Evolutionary conservation across 2,329 filamentous ascomycete species (phyloP), one percentile per base, ranked within the genome.

Genomic region (Neonectria sp.): DNA sequence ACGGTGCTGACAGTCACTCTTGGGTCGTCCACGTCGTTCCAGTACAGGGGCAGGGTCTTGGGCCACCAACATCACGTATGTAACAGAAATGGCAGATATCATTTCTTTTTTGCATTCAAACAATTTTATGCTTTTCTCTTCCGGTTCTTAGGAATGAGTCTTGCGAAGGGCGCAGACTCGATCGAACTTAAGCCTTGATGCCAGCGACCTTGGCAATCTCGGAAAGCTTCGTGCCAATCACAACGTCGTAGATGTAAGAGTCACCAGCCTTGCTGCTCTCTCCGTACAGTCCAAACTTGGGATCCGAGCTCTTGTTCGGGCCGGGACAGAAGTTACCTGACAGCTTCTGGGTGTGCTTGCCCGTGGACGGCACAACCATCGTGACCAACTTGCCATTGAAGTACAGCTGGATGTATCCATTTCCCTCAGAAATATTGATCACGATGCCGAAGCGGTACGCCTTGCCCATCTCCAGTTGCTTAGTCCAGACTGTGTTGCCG

Each of bases 271-370:
- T 24, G n/a, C 45, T 52, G n/a, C 40, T n/a, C 5, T 45, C 53
- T 6, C 53, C 53, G 31, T 57, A 63, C 2, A 63, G 53, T 8
- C 53, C 53, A n/a, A 63, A 63, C 45, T 63, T 63, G 4, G 60
- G 60, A 35, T 63, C 60, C 2, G 53, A 57, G 13, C 52, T 63
- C 15, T 27, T 8, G 12, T n/a, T 43, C 1, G 60, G 60, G 4
- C 60, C 60, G 3, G 60, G 60, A 53, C 60, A 63, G n/a, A 56
- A 57, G 43, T 63, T 63, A 0, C 52, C 60, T 1, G 45, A 3
- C 25, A 63, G 25, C 45, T 52, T 48, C 12, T 31, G 43, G 6
- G 31, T 43, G 13, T 40, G 21, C 2, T 27, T 8, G 13, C 43
- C 59, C 0, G 59, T 49, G 29, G 21, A 6, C 12, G 29, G n/a